These are phyloP conservation scores for Erodium maritimum DNA, from an alignment of 345 rosid genomes.

Conservation along the genomic window DNA sequence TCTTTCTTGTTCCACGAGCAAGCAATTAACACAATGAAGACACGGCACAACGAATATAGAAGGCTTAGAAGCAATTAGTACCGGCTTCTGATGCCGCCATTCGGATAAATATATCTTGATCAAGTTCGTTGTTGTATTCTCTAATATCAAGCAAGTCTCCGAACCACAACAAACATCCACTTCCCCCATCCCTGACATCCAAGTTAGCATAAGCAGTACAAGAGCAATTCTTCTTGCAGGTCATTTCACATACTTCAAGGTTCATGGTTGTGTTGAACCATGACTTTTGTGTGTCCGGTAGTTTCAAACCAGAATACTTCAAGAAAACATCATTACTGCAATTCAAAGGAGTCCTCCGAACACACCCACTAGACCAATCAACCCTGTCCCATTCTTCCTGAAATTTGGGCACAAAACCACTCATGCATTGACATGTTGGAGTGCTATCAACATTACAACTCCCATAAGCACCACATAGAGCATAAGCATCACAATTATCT, in stretches of 20 bases:
- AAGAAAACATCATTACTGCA: background rate
- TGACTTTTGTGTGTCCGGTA: background rate
- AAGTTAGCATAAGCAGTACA: conserved; percentile 1
- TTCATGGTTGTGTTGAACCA: conserved; percentile 1
- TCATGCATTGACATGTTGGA: conserved; percentile 6
- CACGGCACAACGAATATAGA: background rate
- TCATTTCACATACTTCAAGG: background rate
- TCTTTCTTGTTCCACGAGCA: background rate
- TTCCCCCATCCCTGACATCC: background rate
- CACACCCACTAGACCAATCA: conserved; percentile 4
- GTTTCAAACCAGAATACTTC: background rate
- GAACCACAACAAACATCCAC: conserved; percentile 2
- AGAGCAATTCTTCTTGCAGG: background rate
- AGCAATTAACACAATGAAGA: background rate
- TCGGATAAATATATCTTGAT: conserved; percentile 19
- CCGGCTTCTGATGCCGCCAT: conserved; percentile 16
- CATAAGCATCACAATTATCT: conserved; percentile 24
- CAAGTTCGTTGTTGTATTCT: conserved; percentile 1
- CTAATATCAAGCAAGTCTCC: background rate
- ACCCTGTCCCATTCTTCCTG: background rate
- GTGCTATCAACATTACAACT: conserved; percentile 6
- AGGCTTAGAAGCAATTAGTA: conserved; percentile 4
- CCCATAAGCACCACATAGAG: conserved; percentile 23
- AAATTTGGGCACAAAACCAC: background rate
- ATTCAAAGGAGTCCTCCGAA: background rate